A percentile compares a stretch with the other conserved stretches of the same genome.
Evolutionary conservation across 768 basidiomycete genomes (phyloP).

Genomic region (Amyloporia xantha): DNA sequence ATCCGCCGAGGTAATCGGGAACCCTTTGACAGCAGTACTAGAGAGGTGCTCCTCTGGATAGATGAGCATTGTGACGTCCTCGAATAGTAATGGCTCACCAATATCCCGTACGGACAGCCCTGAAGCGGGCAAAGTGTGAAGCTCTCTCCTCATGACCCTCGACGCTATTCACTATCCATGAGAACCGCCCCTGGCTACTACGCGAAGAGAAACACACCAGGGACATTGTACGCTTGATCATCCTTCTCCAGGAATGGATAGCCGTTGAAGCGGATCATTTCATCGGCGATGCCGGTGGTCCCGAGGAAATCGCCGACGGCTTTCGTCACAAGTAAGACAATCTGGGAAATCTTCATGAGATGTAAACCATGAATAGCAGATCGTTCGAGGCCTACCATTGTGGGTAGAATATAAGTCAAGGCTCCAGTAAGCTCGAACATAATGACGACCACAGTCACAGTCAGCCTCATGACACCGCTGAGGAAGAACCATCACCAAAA

Average conservation of each 20-base stretch:
- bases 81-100: conserved; percentile 45
- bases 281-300: conserved; percentile 91
- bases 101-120: conserved; percentile 76
- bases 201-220: conserved; percentile 46
- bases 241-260: conserved; percentile 97
- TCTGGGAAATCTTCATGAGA: conserved; percentile 41
- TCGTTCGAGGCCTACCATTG: conserved; percentile 73
- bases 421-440: conserved; percentile 99
- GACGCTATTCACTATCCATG: conserved; percentile 57
- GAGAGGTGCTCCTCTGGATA: conserved; percentile 61
- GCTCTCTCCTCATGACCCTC: conserved; percentile 80
- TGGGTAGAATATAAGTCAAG: conserved; percentile 92
- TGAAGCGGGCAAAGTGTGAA: conserved; percentile 63
- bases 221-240: conserved; percentile 85
- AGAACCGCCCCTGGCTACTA: no score
- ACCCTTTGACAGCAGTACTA: conserved; percentile 78
- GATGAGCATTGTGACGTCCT: background rate
- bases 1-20: conserved; percentile 75
- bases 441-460: conserved; percentile 96
- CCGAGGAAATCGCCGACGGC: conserved; percentile 95
- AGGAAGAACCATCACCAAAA: no score
- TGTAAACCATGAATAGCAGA: conserved; percentile 6
- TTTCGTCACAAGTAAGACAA: conserved; percentile 93
- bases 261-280: conserved; percentile 95
- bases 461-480: conserved; percentile 95